These are phyloP conservation scores for Calonectria montana DNA, from an alignment of 2,329 filamentous ascomycete species.

Conservation along the genomic window DNA sequence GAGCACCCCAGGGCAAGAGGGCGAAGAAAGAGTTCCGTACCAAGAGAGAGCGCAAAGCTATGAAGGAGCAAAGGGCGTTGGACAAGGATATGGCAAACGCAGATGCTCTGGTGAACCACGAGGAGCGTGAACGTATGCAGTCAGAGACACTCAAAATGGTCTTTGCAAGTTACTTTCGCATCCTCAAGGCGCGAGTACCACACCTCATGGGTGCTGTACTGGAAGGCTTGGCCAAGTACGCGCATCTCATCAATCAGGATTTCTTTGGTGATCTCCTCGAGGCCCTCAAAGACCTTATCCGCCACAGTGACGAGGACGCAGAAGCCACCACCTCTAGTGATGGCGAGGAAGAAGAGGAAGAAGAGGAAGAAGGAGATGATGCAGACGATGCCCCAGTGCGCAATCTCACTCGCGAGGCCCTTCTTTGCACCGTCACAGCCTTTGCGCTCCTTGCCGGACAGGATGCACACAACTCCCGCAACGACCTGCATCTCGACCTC, in stretches of 20 bases:
- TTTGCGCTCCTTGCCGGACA: conserved; percentile 97
- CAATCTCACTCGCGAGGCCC: conserved; percentile 85
- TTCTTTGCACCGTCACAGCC: conserved; percentile 95
- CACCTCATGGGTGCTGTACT: conserved; percentile 96
- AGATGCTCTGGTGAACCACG: conserved; percentile 89
- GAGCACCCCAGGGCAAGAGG: conserved; percentile 68
- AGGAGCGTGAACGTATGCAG: conserved; percentile 94
- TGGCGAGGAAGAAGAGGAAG: conserved; percentile 57
- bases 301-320: conserved; percentile 72
- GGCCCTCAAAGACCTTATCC: conserved; percentile 91
- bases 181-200: conserved; percentile 84
- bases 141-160: conserved; percentile 96
- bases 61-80: conserved; percentile 87
- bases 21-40: conserved; percentile 85
- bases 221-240: conserved; percentile 92
- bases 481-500: conserved; percentile 86
- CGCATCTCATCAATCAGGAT: conserved; percentile 97
- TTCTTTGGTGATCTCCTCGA: conserved; percentile 98
- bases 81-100: conserved; percentile 95
- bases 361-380: conserved; percentile 53
- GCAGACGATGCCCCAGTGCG: conserved; percentile 65
- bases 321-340: conserved; percentile 56
- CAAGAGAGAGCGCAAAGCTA: conserved; percentile 84
- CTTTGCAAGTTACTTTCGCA: conserved; percentile 94
- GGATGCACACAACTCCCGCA: conserved; percentile 86